These are phyloP conservation scores for Xanthoconium purpureum DNA, from an alignment of 768 basidiomycete species.

Conservation along the genomic window DNA sequence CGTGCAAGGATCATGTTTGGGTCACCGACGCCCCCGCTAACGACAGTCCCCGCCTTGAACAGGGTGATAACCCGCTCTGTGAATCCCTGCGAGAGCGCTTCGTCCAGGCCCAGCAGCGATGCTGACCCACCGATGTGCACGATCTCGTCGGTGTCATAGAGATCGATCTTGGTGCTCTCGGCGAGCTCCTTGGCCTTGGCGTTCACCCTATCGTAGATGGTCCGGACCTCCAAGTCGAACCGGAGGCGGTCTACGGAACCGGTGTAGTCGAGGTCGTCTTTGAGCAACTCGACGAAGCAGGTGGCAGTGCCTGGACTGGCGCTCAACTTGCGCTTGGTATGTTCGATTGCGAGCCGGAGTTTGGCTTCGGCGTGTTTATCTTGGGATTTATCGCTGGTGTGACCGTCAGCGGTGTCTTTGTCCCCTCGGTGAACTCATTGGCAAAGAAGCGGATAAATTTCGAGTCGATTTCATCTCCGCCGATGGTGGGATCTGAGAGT, in stretches of 20 bases:
- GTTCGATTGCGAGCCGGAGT: slow-evolving; percentile 86
- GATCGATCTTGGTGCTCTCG: too few species aligned
- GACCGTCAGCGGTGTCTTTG: slow-evolving; percentile 67
- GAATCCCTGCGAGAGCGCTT: slow-evolving; percentile 54
- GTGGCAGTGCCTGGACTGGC: slow-evolving; percentile 86
- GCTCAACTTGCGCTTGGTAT: slow-evolving; percentile 89
- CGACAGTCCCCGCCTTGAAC: slow-evolving; percentile 62
- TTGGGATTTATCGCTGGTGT: slow-evolving; percentile 51
- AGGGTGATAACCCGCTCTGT: slow-evolving; percentile 60
- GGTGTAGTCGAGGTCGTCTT: too few species aligned
- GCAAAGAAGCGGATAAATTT: slow-evolving; percentile 88
- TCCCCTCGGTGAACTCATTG: slow-evolving; percentile 97
- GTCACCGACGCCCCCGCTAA: slow-evolving; percentile 71
- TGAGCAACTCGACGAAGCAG: slow-evolving; percentile 91
- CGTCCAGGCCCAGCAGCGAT: slow-evolving; percentile 81
- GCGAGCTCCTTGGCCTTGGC: too few species aligned
- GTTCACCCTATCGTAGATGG: too few species aligned
- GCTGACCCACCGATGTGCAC: too few species aligned
- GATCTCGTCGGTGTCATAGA: too few species aligned
- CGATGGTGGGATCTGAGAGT: slow-evolving; percentile 43
- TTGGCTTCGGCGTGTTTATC: slow-evolving; percentile 92
- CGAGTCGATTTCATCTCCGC: slow-evolving; percentile 74
- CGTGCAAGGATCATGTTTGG: slow-evolving; percentile 74
- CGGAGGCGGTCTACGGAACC: too few species aligned
- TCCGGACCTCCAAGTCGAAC: too few species aligned